phyloP scores from a whole-genome alignment of 257 asterid genomes.

The Primulina tabacum region DNA sequence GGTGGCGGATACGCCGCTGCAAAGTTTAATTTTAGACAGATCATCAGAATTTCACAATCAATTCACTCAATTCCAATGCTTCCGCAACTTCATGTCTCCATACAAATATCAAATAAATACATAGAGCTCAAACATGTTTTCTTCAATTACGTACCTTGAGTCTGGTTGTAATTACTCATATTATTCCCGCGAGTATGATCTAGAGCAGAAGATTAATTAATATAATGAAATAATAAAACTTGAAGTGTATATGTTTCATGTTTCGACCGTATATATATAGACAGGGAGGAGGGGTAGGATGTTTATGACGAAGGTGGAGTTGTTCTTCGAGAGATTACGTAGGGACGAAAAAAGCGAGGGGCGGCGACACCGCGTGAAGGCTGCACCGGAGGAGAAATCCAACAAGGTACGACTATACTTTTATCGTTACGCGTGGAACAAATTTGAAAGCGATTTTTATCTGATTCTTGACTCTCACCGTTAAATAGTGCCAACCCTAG shows the following conservation, averaged over 20 bases:
- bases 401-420: not conserved
- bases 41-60: not conserved
- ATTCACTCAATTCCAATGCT: no score
- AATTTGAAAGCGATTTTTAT: no score
- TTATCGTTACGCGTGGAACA: no score
- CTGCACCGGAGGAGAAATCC: not conserved
- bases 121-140: not conserved
- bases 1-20: constrained; percentile 34
- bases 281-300: not conserved
- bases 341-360: constrained; percentile 6
- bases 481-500: no score
- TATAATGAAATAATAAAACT: not conserved
- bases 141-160: constrained; percentile 33
- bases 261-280: not conserved
- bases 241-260: not conserved
- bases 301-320: constrained; percentile 24
- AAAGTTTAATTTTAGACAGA: not conserved
- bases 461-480: no score
- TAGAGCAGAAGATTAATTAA: not conserved
- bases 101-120: not conserved
- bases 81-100: not conserved
- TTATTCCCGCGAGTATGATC: not conserved
- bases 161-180: constrained; percentile 43
- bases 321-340: constrained; percentile 18
- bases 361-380: constrained; percentile 31